Conservation (phyloP, 2,329 filamentous ascomycete species). For the Penicillium sp. region DNA sequence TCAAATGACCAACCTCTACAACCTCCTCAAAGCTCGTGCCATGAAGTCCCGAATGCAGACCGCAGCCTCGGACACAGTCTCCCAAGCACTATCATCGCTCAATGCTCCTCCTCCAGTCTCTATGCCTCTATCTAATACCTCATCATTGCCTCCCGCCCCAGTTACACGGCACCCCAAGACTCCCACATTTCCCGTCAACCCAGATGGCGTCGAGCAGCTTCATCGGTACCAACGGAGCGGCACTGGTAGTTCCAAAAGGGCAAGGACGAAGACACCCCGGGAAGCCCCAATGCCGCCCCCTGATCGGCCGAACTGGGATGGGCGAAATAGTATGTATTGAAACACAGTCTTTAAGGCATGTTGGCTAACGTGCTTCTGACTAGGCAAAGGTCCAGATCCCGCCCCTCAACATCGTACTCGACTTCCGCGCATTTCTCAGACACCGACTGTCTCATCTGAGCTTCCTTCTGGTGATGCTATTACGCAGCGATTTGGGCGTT, state of each 20-base stretch:
- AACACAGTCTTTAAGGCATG: not conserved
- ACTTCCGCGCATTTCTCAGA: conserved; percentile 16
- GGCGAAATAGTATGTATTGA: conserved; percentile 20
- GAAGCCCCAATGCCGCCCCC: conserved; percentile 28
- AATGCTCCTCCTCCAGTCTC: conserved; percentile 11
- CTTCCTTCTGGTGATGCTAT: conserved; percentile 21
- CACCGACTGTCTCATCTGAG: conserved; percentile 16
- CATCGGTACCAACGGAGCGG: conserved; percentile 36
- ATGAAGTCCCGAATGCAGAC: conserved; percentile 47
- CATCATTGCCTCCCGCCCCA: not conserved
- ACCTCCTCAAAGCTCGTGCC: conserved; percentile 48
- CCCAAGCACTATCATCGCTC: conserved; percentile 35
- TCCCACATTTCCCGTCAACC: conserved; percentile 19
- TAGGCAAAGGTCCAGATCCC: conserved; percentile 10
- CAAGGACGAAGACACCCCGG: conserved; percentile 17
- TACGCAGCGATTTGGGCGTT: conserved; percentile 20
- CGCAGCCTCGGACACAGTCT: conserved; percentile 48
- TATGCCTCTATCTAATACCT: not conserved
- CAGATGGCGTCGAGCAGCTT: conserved; percentile 30
- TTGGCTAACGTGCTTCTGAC: not conserved
- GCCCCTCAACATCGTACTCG: conserved; percentile 25
- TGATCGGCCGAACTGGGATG: conserved; percentile 15
- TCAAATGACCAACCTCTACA: conserved; percentile 57
- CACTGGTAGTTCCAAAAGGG: conserved; percentile 30
- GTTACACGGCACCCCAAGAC: conserved; percentile 21